Evolutionary conservation across 2,329 filamentous ascomycete genomes (phyloP), one percentile per base, ranked within the genome.

Genomic region (Aspergillus neoniger): DNA sequence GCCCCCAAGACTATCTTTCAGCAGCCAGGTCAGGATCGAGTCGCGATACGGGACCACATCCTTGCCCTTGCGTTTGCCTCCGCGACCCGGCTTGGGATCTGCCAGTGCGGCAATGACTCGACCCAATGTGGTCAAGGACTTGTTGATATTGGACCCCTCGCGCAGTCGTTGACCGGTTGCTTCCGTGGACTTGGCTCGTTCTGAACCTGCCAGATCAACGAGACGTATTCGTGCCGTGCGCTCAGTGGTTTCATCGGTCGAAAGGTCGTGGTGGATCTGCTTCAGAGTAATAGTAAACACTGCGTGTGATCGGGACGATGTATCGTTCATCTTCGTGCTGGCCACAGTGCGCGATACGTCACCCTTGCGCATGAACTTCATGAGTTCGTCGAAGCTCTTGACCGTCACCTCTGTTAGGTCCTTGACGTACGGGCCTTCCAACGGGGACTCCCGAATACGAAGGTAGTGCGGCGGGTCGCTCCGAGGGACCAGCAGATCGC

Each of bases 301-400:
- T 7, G 95, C 92, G 73, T 99, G 95, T 65, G 92, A 96, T 75
- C 95, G 91, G 64, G 92, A 96, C 57, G 92, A 96, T 2, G 94
- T 98, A 77, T 99, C 95, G 78, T 99, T 99, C 95, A 99, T 99
- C 80, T 97, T 98, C 61, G 95, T 99, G 73, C 91, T 92, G 14
- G 95, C 95, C 19, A 87, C 89, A 0, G 95, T 98, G 51, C 95
- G 88, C 60, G 91, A 96, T 65, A 85, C 81, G 76, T 99, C 95
- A 59, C 95, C 95, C 70, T 88, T 86, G 70, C 90, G 91, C 92
- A 99, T 97, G 77, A 91, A 88, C 41, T 91, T 88, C 77, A 96
- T 83, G 64, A 99, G 92, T 75, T 99, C 95, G 54, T 85, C 81
- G 70, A 95, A 91, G 76, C 87, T 93, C 73, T 91, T 89, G 44